Percentiles rank a stretch among this genome's conserved stretches.
Conservation (phyloP, 768 basidiomycete genomes). For the Lactifluus subvellereus region DNA sequence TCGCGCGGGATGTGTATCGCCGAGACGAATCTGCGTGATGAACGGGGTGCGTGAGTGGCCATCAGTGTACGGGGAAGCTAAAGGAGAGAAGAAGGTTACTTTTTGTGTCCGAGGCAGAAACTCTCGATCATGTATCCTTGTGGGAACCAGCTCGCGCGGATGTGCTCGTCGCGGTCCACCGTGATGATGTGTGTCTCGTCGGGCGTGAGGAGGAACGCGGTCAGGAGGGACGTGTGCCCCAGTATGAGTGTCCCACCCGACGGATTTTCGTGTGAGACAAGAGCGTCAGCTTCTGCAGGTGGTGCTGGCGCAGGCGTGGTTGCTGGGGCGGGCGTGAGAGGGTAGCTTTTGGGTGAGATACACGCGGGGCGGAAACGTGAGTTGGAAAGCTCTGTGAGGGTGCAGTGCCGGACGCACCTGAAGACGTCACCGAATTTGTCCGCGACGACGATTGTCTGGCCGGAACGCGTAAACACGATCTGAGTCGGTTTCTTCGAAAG, state of each 20-base stretch:
- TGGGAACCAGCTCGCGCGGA: conserved; percentile 87
- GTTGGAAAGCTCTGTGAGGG: background rate
- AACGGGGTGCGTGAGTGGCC: background rate
- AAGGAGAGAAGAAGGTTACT: conserved; percentile 42
- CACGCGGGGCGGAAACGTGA: conserved; percentile 32
- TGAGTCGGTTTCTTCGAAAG: conserved; percentile 79
- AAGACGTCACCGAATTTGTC: conserved; percentile 97
- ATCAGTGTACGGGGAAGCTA: background rate
- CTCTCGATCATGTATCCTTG: conserved; percentile 79
- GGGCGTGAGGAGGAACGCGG: conserved; percentile 56
- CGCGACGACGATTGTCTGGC: conserved; percentile 66
- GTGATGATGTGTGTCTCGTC: conserved; percentile 78
- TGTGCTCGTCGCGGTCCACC: conserved; percentile 93
- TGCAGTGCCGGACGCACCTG: conserved; percentile 40
- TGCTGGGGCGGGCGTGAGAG: conserved; percentile 23
- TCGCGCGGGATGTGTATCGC: conserved; percentile 63
- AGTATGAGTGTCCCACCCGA: conserved; percentile 66
- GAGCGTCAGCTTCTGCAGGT: conserved; percentile 27
- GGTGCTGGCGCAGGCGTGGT: conserved; percentile 7
- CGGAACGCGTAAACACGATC: conserved; percentile 55
- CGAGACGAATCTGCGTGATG: conserved; percentile 63
- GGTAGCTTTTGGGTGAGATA: conserved; percentile 48
- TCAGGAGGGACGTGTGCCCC: conserved; percentile 87
- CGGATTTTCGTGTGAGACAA: conserved; percentile 60
- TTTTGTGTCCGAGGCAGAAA: conserved; percentile 80